Percentiles rank a stretch among this genome's conserved stretches.
These are phyloP conservation scores for Phialophora macrospora DNA, from an alignment of 2,329 filamentous ascomycete species.

Conservation along the genomic window DNA sequence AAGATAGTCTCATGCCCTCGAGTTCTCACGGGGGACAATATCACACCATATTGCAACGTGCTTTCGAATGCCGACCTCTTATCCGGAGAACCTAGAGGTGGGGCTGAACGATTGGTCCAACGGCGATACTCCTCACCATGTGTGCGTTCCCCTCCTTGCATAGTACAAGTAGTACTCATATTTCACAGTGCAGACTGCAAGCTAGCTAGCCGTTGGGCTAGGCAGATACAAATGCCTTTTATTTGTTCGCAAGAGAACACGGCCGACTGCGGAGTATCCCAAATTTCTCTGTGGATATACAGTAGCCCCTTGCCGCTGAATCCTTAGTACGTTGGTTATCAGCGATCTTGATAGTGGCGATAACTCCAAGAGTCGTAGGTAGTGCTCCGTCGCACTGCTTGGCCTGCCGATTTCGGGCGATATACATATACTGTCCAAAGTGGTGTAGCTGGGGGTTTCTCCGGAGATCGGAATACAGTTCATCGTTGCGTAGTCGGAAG, in stretches of 20 bases:
- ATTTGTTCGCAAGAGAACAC: background rate
- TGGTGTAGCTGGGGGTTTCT: background rate
- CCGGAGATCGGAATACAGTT: background rate
- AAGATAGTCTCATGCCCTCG: background rate
- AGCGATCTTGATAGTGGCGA: conserved; percentile 12
- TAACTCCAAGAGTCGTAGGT: background rate
- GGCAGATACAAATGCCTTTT: background rate
- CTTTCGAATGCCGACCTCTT: background rate
- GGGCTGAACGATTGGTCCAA: background rate
- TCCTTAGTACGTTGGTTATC: background rate
- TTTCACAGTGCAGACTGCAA: background rate
- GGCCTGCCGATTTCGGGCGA: conserved; percentile 4
- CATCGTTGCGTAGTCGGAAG: background rate
- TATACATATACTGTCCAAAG: background rate
- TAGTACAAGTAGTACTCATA: background rate
- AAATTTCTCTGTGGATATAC: background rate
- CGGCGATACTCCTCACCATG: background rate
- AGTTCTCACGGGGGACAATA: background rate
- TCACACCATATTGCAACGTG: background rate
- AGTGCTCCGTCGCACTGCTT: background rate
- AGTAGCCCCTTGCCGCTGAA: background rate
- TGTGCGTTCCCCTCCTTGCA: background rate
- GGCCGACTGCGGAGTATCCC: background rate
- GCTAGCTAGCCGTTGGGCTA: background rate
- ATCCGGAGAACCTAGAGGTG: background rate